Percentiles rank a stretch among this genome's conserved stretches.
Evolutionary conservation across 345 rosid genomes (phyloP).

Genomic region (Salix arbutifolia): DNA sequence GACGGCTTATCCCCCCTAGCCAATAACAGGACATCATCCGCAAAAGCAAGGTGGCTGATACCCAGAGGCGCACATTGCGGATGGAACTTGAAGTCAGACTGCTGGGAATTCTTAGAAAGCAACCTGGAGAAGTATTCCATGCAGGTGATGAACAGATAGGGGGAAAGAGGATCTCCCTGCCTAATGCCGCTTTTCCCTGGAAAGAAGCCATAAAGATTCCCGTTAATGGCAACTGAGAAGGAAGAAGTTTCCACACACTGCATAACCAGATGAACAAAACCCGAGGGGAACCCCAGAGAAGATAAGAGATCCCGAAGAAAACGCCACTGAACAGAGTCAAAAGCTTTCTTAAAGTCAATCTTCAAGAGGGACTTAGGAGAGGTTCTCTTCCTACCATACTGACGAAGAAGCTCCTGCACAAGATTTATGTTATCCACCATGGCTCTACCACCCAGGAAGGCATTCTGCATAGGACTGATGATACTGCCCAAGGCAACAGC

Average conservation of each 20-base stretch:
- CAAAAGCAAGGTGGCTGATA: too few species aligned
- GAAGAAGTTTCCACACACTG: background rate
- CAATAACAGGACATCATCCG: too few species aligned
- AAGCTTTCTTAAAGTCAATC: background rate
- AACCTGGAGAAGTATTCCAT: too few species aligned
- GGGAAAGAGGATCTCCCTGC: background rate
- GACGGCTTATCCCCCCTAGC: too few species aligned
- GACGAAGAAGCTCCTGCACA: too few species aligned
- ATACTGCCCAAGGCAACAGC: too few species aligned
- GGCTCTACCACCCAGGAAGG: too few species aligned
- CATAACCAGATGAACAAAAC: background rate
- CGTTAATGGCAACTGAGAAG: background rate
- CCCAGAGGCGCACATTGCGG: too few species aligned
- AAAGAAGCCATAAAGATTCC: background rate
- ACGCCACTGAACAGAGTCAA: background rate
- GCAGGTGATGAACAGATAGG: background rate
- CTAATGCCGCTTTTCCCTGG: background rate
- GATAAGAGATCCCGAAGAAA: background rate
- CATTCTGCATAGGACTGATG: too few species aligned
- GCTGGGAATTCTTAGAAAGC: too few species aligned
- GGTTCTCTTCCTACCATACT: background rate
- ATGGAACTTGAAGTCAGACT: too few species aligned
- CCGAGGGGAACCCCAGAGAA: background rate
- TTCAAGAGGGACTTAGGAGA: background rate
- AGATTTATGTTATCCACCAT: too few species aligned